Conservation (phyloP, 805 yeast genomes). For the Sugiyamaella boreocaroliniensis region DNA sequence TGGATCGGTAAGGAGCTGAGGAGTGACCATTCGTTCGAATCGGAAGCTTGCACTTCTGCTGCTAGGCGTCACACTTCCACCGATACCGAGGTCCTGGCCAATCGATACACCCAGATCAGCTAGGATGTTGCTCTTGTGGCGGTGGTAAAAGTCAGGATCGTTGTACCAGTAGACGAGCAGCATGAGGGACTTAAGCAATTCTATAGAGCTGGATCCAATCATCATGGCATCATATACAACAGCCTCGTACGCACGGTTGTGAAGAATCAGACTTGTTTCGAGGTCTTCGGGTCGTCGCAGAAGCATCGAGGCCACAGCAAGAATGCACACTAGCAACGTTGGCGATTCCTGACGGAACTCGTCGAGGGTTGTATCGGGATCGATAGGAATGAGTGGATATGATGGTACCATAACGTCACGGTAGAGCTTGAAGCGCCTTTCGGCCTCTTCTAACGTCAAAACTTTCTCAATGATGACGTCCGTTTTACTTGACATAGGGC, state of each 20-base stretch:
- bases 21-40: constrained; percentile 25
- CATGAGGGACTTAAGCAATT: constrained; percentile 55
- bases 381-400: constrained; percentile 55
- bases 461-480: constrained; percentile 49
- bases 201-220: constrained; percentile 63
- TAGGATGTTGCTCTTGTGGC: constrained; percentile 68
- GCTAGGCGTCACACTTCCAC: constrained; percentile 38
- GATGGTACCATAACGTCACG: constrained; percentile 38
- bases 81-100: constrained; percentile 70
- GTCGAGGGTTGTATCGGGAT: constrained; percentile 39
- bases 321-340: constrained; percentile 53
- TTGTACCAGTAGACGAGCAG: constrained; percentile 73
- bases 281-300: constrained; percentile 4
- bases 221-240: constrained; percentile 51
- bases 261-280: constrained; percentile 16
- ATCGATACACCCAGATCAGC: constrained; percentile 58
- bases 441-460: constrained; percentile 54
- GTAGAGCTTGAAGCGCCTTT: constrained; percentile 45
- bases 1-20: constrained; percentile 36
- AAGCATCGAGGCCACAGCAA: constrained; percentile 50
- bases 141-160: constrained; percentile 73
- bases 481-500: constrained; percentile 17
- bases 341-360: constrained; percentile 49
- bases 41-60: constrained; percentile 13
- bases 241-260: constrained; percentile 26